Conservation (phyloP, 2,329 filamentous ascomycete genomes). For the Epichloe glyceriae region DNA sequence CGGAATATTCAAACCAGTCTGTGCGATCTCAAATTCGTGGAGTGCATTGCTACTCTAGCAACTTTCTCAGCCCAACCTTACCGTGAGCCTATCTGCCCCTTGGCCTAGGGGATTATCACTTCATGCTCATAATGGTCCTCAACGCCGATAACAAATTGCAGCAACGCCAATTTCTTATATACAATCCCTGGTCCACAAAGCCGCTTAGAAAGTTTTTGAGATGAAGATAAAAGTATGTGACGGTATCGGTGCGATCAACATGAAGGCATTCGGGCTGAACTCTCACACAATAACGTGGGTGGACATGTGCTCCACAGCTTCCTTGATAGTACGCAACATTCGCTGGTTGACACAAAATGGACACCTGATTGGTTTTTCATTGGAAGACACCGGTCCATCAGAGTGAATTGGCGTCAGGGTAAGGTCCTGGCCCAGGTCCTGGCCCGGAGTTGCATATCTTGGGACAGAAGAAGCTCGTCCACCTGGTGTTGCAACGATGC, state of each 20-base stretch:
- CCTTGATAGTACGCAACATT: slow-evolving; percentile 47
- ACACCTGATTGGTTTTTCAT: slow-evolving; percentile 40
- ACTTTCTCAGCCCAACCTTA: neutral
- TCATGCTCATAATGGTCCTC: neutral
- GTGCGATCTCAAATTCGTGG: too few relatives aligned
- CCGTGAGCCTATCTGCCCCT: neutral
- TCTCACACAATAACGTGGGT: slow-evolving; percentile 44
- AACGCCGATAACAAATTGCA: neutral
- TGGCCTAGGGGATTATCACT: neutral
- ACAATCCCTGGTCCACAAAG: neutral
- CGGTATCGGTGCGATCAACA: neutral
- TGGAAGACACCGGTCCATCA: slow-evolving; percentile 30
- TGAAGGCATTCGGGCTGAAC: neutral
- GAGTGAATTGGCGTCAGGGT: slow-evolving; percentile 43
- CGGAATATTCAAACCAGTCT: too few relatives aligned
- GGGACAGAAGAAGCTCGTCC: slow-evolving; percentile 18
- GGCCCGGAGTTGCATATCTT: slow-evolving; percentile 21
- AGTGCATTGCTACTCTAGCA: neutral
- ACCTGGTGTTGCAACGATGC: slow-evolving; percentile 21
- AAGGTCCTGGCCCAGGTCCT: slow-evolving; percentile 28
- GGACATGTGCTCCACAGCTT: slow-evolving; percentile 49
- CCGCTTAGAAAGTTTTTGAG: neutral
- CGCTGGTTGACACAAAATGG: slow-evolving; percentile 50
- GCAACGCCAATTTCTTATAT: neutral
- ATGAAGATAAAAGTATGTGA: neutral